Conservation (phyloP, 495 filamentous ascomycete species). For the Aspergillus haitiensis region DNA sequence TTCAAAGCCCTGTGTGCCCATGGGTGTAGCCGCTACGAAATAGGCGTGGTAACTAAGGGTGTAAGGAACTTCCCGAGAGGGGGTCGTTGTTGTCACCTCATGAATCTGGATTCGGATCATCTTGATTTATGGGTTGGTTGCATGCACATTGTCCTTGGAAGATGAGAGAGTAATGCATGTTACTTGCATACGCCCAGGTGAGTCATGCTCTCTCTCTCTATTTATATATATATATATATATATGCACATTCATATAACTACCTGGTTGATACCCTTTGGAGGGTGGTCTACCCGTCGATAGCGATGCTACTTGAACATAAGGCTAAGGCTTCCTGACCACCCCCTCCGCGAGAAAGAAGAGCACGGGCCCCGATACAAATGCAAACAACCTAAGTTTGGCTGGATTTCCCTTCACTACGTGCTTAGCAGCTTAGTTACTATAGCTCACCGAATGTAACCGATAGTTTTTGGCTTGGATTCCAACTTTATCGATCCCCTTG, state of each 20-base stretch:
- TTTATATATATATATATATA: too few relatives aligned
- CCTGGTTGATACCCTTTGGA: too few relatives aligned
- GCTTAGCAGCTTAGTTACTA: too few relatives aligned
- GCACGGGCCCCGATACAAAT: background rate
- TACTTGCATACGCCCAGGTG: background rate
- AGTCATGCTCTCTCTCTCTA: background rate
- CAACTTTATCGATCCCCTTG: background rate
- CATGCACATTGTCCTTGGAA: conserved; percentile 6
- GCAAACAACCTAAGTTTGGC: background rate
- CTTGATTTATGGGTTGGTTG: conserved; percentile 2
- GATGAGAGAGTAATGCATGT: background rate
- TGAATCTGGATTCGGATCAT: background rate
- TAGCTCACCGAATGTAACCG: conserved; percentile 1
- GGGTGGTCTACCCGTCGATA: too few relatives aligned
- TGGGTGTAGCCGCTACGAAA: background rate
- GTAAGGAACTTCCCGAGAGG: background rate
- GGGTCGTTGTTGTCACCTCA: background rate
- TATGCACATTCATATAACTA: too few relatives aligned
- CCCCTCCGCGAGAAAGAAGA: background rate
- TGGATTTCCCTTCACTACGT: background rate
- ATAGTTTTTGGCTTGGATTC: background rate
- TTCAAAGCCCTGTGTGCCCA: background rate
- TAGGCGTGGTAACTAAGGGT: background rate
- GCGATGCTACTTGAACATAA: background rate
- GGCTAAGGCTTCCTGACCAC: background rate